Evolutionary conservation across 495 filamentous ascomycete genomes (phyloP), one percentile per base, ranked within the genome.

Genomic region (Sporormia fimetaria): DNA sequence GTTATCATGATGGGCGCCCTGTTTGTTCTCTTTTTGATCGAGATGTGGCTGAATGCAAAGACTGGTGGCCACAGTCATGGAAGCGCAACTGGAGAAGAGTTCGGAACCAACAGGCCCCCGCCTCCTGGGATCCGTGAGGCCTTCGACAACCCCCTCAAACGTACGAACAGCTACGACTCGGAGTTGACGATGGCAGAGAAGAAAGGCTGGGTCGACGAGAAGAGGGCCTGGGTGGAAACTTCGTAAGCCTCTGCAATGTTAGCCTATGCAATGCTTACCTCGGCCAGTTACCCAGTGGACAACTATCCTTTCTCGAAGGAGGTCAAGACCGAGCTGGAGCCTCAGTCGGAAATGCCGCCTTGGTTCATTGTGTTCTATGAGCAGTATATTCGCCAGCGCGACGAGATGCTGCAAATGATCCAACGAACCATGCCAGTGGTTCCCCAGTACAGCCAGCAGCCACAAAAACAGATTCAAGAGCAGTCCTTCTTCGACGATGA

Each of bases 1-100:
- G 69, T 71, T 38, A 73, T 76, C 52, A 70, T 69, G 60, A 74
- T 76, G 73, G 58, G 34, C 0, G 63, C 71, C 20, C 66, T 75
- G 41, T 75, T 76, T 40, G 46, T 50, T 20, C 63, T 76, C n/a
- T 73, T 74, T 49, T 48, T 68, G 12, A 56, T 76, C 29, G 72
- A 76, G 57, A 68, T 73, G 65, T 71, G 63, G 42, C 43, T 55
- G 15, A 47, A 51, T 22, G 29, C 37, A 22, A 51, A 52, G 43
- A 43, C 37, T 21, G 69, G 65, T 14, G 66, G 69, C 20, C 67
- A 70, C 37, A 63, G 60, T 25, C 69, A 73, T 44, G 69, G 67
- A 28, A 67, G 67, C 21, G 59, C 66, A 12, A 60, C 58, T 17
- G 68, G 67, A 3, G 36, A 35, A 8, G 37, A 44, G 11, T 47